phyloP scores from a whole-genome alignment of 176 grass and related monocot species.

The Hordeum vulgare region MorexV3_pseudomolecules_assembly NC_058522.1:566577877-566578376 shows the following conservation, averaged over 20 bases:
- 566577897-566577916: not conserved
- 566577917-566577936: not conserved
- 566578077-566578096: not conserved
- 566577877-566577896: not conserved
- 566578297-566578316: constrained; percentile 86
- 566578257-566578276: constrained; percentile 68
- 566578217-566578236: constrained; percentile 42
- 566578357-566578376: constrained; percentile 91
- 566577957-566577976: not conserved
- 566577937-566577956: not conserved
- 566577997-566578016: not conserved
- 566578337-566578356: constrained; percentile 99
- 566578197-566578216: not conserved
- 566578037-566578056: not conserved
- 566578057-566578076: not conserved
- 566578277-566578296: constrained; percentile 68
- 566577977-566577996: not conserved
- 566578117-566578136: not conserved
- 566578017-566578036: not conserved
- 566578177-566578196: not conserved
- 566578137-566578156: not conserved
- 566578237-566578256: constrained; percentile 92
- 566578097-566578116: not conserved
- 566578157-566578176: not conserved
- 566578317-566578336: constrained; percentile 96